Conservation (phyloP, 768 basidiomycete genomes). For the Phylloporus rhodoxanthus region DNA sequence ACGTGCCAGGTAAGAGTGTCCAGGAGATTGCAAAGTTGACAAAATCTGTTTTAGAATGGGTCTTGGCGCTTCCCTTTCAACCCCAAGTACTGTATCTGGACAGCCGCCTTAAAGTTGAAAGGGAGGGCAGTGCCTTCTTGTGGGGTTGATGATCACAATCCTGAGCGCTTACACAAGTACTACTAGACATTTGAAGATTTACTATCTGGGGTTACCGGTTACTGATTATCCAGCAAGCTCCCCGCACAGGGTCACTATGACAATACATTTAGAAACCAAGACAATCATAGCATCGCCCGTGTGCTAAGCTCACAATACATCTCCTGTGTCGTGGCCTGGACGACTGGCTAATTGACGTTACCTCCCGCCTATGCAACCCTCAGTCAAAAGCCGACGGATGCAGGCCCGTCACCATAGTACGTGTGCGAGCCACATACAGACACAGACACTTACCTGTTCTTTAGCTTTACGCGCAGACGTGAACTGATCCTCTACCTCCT, state of each 20-base stretch:
- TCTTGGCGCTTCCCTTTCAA: not conserved
- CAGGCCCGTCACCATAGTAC: not conserved
- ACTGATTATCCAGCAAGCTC: no score
- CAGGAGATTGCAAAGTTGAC: not conserved
- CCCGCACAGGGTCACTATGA: not conserved
- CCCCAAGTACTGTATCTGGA: no score
- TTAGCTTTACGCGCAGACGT: constrained; percentile 4
- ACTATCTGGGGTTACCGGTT: no score
- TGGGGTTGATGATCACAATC: not conserved
- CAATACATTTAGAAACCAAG: not conserved
- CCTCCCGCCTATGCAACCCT: not conserved
- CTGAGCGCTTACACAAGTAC: not conserved
- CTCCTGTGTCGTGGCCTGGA: not conserved
- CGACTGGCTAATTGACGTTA: constrained; percentile 1
- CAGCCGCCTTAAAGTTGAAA: not conserved
- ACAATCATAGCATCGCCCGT: not conserved
- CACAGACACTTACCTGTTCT: constrained; percentile 5
- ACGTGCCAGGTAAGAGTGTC: not conserved
- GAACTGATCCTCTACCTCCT: constrained; percentile 1
- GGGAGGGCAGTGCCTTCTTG: not conserved
- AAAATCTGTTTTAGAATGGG: not conserved
- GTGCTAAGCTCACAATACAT: not conserved
- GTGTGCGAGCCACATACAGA: not conserved
- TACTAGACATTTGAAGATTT: no score
- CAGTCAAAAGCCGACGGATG: not conserved